Evolutionary conservation across 805 yeast species (phyloP).

Genomic region (Candida nonsorbophila): DNA sequence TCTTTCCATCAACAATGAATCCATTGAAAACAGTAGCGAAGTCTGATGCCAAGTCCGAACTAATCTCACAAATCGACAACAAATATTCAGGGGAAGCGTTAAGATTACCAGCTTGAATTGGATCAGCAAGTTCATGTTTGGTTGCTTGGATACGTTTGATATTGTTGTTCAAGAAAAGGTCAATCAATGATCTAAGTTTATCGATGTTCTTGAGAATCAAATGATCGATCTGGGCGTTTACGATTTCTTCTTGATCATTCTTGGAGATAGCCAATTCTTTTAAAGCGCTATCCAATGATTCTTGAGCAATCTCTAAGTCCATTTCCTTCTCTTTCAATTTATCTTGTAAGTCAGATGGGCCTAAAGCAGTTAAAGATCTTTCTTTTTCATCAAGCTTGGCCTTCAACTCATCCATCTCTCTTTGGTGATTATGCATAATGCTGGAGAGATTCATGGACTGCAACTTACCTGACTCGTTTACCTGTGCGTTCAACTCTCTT

Average conservation of each 20-base stretch:
- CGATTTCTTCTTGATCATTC: conserved; percentile 45
- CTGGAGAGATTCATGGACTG: conserved; percentile 61
- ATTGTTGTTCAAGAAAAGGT: conserved; percentile 65
- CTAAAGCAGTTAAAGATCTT: conserved; percentile 13
- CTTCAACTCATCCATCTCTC: conserved; percentile 53
- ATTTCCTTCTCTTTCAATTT: conserved; percentile 63
- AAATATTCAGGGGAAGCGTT: conserved; percentile 68
- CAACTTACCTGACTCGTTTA: conserved; percentile 54
- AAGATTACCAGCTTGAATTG: conserved; percentile 78
- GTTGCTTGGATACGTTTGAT: conserved; percentile 70
- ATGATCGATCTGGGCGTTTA: conserved; percentile 55
- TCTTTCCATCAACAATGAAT: conserved; percentile 70
- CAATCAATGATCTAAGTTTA: conserved; percentile 52
- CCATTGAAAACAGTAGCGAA: conserved; percentile 75
- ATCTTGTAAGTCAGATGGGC: conserved; percentile 32
- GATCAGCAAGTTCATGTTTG: conserved; percentile 64
- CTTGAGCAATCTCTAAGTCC: conserved; percentile 74
- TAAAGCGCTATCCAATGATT: conserved; percentile 70
- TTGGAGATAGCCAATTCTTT: conserved; percentile 50
- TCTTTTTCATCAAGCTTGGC: conserved; percentile 38
- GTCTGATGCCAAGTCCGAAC: conserved; percentile 67
- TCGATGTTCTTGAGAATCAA: conserved; percentile 43
- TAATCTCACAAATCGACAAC: conserved; percentile 63
- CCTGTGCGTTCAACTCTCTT: conserved; percentile 53
- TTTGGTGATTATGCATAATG: conserved; percentile 53